Base-by-base conservation (phyloP, 2,329 filamentous ascomycete species). In the Setomelanomma holmii region DNA sequence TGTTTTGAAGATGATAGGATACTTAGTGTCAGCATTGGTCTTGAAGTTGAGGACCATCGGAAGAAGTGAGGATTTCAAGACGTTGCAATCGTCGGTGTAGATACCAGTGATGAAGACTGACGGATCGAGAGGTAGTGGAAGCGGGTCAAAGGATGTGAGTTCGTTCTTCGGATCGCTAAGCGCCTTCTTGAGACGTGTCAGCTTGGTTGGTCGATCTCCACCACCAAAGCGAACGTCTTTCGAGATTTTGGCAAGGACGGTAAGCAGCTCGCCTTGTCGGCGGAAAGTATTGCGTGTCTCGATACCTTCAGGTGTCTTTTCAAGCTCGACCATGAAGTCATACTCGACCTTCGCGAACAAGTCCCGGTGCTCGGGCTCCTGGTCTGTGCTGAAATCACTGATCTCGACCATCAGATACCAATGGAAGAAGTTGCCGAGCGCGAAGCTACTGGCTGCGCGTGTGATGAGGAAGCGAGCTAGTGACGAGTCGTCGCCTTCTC, bases 401-500 rank as follows among this genome's bases (percentile, higher is more conserved):
- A 93, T 96, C 76, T 99, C 96, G 1, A 99, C 95, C 87, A 97
- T 97, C 2, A 99, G 82, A 74, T 98, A 99, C 95, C 95, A 99
- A 73, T 97, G 91, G 47, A 99, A 86, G 76, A 96, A 96, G 71
- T 96, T 99, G 23, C 93, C 95, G 1, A 99, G 83, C 53, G 89
- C 88, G 67, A 97, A 90, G 68, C 96, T 98, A 56, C 88, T 86
- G 12, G 90, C 89, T 3, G 95, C 96, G 30, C 95, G 86, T 1
- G 89, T 86, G 49, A 99, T 95, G 3, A 99, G 81, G 69, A 99
- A 99, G 20, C 85, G 86, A 2, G 93, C 93, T 5, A 99, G 80
- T 0, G 93, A 96, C 0, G 93, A 96, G 64, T 95, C 89, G 58
- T 91, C 85, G 16, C 84, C 78, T n/a, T 83, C 82, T 1, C 83